Conservation (phyloP, 306 rosid species). For the Trifolium dubium region DNA sequence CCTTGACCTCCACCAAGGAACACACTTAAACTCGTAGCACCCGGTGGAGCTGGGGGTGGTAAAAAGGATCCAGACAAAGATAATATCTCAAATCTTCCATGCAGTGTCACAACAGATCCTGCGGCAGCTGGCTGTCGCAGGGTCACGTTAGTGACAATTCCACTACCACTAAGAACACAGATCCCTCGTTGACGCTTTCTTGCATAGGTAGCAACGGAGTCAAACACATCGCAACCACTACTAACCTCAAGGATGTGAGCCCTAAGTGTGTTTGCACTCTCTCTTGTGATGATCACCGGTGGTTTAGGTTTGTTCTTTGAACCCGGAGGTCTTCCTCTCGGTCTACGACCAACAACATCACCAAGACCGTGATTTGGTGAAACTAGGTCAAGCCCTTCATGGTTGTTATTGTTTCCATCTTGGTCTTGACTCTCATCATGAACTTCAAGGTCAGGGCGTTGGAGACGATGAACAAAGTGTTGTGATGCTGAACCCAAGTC, state of each 20-base stretch:
- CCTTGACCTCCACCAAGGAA: constrained; percentile 93
- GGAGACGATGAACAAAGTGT: constrained; percentile 80
- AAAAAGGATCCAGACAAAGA: constrained; percentile 79
- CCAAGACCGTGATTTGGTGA: constrained; percentile 58
- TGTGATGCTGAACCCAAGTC: constrained; percentile 95
- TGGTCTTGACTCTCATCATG: constrained; percentile 51
- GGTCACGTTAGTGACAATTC: constrained; percentile 78
- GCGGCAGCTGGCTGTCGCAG: constrained; percentile 69
- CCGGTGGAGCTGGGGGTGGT: constrained; percentile 96
- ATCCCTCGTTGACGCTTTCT: constrained; percentile 86
- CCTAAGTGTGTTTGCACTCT: constrained; percentile 85
- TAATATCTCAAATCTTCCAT: constrained; percentile 79
- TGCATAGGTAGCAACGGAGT: constrained; percentile 77
- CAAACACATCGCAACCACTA: constrained; percentile 85
- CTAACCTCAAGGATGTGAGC: constrained; percentile 90
- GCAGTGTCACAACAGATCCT: constrained; percentile 64
- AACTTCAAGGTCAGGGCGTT: constrained; percentile 71
- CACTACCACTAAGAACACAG: constrained; percentile 82
- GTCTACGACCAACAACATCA: constrained; percentile 61
- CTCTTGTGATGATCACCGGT: constrained; percentile 81
- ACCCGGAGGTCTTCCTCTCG: constrained; percentile 83
- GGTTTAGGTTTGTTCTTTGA: constrained; percentile 84
- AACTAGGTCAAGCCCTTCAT: constrained; percentile 58
- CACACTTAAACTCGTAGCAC: constrained; percentile 76
- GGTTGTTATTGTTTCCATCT: constrained; percentile 40